Conservation (phyloP, 768 basidiomycete genomes). For the Coprinellus micaceus region DNA sequence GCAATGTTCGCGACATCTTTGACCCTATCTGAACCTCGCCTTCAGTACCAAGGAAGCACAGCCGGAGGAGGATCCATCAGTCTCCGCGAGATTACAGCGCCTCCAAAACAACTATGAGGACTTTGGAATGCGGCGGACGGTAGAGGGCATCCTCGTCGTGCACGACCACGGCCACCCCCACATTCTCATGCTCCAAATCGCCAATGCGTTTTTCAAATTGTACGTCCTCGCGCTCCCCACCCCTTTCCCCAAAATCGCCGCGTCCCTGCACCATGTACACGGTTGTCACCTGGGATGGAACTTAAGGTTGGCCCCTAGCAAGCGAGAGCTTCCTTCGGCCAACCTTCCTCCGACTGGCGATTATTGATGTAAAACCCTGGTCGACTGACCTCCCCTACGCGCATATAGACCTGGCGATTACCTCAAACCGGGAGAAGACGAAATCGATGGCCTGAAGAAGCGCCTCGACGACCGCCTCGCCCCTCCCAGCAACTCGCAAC, state of each 20-base stretch:
- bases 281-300: too few species aligned
- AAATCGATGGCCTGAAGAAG: conserved; percentile 84
- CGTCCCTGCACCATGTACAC: too few species aligned
- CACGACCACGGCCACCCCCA: conserved; percentile 98
- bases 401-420: conserved; percentile 90
- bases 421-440: conserved; percentile 93
- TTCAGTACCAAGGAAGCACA: conserved; percentile 91
- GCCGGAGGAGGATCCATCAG: conserved; percentile 95
- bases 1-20: neutral
- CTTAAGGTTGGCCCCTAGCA: too few species aligned
- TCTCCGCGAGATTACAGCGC: conserved; percentile 89
- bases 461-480: conserved; percentile 88
- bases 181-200: conserved; percentile 97
- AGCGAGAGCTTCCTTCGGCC: too few species aligned
- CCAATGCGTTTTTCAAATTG: conserved; percentile 99
- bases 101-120: conserved; percentile 96
- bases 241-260: neutral
- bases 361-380: neutral
- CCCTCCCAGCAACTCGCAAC: conserved; percentile 63
- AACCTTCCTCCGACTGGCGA: neutral
- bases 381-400: neutral
- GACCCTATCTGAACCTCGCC: too few species aligned
- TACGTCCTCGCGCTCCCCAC: conserved; percentile 38
- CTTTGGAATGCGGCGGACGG: conserved; percentile 93
- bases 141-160: conserved; percentile 85